Conservation (phyloP, 805 yeast genomes). For the Zygotorulaspora sp. region DNA sequence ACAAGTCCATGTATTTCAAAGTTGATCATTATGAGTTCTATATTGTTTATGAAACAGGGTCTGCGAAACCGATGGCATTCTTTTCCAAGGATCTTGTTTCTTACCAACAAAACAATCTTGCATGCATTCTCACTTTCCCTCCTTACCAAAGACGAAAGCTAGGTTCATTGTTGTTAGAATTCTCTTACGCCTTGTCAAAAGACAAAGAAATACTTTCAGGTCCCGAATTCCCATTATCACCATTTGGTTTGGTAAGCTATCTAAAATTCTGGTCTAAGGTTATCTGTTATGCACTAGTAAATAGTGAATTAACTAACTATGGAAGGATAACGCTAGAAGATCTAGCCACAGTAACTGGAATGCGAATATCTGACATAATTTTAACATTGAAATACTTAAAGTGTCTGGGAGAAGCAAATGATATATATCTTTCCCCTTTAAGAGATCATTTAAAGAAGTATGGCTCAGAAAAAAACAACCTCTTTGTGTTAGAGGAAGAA, state of each 20-base stretch:
- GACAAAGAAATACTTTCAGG: slow-evolving; percentile 67
- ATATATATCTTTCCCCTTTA: slow-evolving; percentile 15
- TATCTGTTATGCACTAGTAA: slow-evolving; percentile 42
- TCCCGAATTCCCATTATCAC: slow-evolving; percentile 87
- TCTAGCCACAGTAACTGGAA: slow-evolving; percentile 55
- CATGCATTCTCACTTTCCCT: slow-evolving; percentile 88
- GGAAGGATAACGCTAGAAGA: slow-evolving; percentile 42
- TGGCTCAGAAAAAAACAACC: slow-evolving; percentile 3
- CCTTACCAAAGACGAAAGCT: slow-evolving; percentile 78
- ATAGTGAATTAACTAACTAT: slow-evolving; percentile 37
- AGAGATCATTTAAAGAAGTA: slow-evolving; percentile 19
- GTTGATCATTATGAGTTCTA: slow-evolving; percentile 79
- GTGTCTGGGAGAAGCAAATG: slow-evolving; percentile 35
- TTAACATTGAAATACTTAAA: slow-evolving; percentile 56
- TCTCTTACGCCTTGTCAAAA: slow-evolving; percentile 72
- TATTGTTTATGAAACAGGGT: slow-evolving; percentile 52
- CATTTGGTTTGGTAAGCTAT: slow-evolving; percentile 72
- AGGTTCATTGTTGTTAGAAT: slow-evolving; percentile 77
- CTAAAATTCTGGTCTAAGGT: slow-evolving; percentile 67
- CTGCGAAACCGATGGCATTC: slow-evolving; percentile 73
- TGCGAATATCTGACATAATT: slow-evolving; percentile 57
- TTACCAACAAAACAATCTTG: slow-evolving; percentile 74
- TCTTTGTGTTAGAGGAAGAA: slow-evolving; percentile 24
- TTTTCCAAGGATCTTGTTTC: slow-evolving; percentile 84
- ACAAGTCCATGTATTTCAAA: slow-evolving; percentile 80